Evolutionary conservation across 164 flowering plant genomes (phyloP).

Genomic region (Vitis amurensis): DNA sequence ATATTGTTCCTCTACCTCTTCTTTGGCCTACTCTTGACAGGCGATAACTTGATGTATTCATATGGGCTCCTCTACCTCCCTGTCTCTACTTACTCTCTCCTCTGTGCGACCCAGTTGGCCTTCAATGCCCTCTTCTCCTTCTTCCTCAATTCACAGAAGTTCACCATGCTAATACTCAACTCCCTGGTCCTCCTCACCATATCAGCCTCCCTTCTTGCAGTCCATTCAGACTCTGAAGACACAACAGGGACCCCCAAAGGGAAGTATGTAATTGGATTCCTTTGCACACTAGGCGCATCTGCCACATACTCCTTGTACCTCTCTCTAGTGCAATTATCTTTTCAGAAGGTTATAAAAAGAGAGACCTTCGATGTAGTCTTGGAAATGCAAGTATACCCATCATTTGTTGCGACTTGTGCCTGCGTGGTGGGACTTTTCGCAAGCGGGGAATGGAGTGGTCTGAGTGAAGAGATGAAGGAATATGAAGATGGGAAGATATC

Average conservation of each 20-base stretch:
- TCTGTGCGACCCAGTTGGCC: constrained; percentile 33
- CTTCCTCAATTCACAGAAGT: constrained; percentile 35
- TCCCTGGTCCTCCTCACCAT: constrained; percentile 30
- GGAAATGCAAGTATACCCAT: constrained; percentile 28
- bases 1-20: constrained; percentile 14
- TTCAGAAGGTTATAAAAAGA: constrained; percentile 25
- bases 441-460: constrained; percentile 31
- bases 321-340: constrained; percentile 24
- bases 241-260: constrained; percentile 2
- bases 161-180: constrained; percentile 27
- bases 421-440: constrained; percentile 33
- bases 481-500: constrained; percentile 20
- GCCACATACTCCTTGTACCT: constrained; percentile 27
- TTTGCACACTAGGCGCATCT: constrained; percentile 30
- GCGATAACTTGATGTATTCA: constrained; percentile 32
- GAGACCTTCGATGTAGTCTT: constrained; percentile 25
- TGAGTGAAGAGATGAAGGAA: constrained; percentile 23
- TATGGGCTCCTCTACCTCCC: constrained; percentile 32
- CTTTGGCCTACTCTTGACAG: constrained; percentile 27
- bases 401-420: constrained; percentile 22
- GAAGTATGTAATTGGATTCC: constrained; percentile 29
- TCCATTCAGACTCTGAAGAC: constrained; percentile 22
- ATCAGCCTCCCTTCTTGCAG: constrained; percentile 30
- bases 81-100: constrained; percentile 30
- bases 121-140: constrained; percentile 32